phyloP scores from a whole-genome alignment of 2,329 filamentous ascomycete species.

The Ophiocordyceps robertsii region DNA sequence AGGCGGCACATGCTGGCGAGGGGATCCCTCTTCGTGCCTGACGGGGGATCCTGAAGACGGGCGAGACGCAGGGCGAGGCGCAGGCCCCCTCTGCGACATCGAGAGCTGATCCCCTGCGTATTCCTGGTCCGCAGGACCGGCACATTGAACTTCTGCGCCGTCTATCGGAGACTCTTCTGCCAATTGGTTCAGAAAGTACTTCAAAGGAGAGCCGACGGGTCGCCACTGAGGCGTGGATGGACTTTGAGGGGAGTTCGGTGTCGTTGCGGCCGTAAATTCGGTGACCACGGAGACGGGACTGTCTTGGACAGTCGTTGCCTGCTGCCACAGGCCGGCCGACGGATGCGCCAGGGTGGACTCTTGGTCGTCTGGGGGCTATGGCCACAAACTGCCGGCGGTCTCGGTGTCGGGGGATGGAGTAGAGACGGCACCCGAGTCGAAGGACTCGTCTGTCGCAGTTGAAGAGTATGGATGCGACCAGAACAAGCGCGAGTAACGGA shows the following conservation, averaged over 20 bases:
- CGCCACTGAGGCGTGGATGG: constrained; percentile 20
- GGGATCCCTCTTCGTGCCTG: constrained; percentile 16
- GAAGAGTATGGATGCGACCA: too few species aligned
- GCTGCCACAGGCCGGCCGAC: constrained; percentile 19
- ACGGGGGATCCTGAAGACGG: constrained; percentile 31
- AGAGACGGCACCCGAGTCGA: not conserved
- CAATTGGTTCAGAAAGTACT: constrained; percentile 10
- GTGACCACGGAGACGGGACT: constrained; percentile 17
- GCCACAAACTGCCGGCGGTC: constrained; percentile 20
- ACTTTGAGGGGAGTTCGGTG: constrained; percentile 20
- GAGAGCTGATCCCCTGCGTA: constrained; percentile 44
- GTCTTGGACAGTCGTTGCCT: constrained; percentile 16
- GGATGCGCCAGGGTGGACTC: constrained; percentile 19
- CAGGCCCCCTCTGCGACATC: constrained; percentile 50
- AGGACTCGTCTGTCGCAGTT: too few species aligned
- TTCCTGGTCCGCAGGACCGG: constrained; percentile 35
- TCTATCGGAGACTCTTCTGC: constrained; percentile 8
- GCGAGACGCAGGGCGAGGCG: constrained; percentile 41
- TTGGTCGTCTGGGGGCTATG: constrained; percentile 18
- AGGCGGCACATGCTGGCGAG: constrained; percentile 9
- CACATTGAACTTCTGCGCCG: constrained; percentile 37
- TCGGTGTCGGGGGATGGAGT: constrained; percentile 1
- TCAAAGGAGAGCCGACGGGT: constrained; percentile 9
- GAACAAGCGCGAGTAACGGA: too few species aligned
- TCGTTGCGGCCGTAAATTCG: constrained; percentile 18